Base-by-base conservation (phyloP, 768 basidiomycete genomes). In the Rhizopogon vesiculosus region DNA sequence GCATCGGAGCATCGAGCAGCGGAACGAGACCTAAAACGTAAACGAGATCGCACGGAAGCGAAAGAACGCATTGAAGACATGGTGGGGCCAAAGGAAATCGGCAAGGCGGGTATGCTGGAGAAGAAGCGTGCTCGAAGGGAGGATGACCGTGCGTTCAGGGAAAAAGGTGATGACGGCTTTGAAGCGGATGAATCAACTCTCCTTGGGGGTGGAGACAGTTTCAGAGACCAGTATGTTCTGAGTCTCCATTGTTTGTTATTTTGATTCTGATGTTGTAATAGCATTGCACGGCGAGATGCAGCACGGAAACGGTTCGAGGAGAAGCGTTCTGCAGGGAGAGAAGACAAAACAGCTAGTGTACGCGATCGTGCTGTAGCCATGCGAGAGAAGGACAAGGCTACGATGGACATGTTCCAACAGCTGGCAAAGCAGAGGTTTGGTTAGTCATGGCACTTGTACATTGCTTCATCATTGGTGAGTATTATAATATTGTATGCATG, bases 321-420 rank as follows among this genome's bases (percentile, higher is more conserved):
- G 54, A 85, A 82, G 66, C 70, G 69, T 55, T 58, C 39, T 35
- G 44, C 58, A 1, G 16, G 45, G 6, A 70, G 70, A 50, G 84
- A 82, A 45, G 87, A 87, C 41, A 81, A 78, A 54, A 63, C 65
- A 4, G 74, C 76, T 28, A 78, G 70, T 1, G 66, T 76, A 12
- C 79, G 83, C 42, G 91, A 94, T 65, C 81, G 88, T 54, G 76
- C 80, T 0, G 75, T 64, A 22, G 84, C 80, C 5, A 75, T 84
- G 56, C 84, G 80, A 62, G 85, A 88, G 65, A 94, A 91, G 66
- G 93, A 97, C 64, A 86, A 85, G 68, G 89, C 85, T 16, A 97
- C 93, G 0, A 98, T 98, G 92, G 92, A 92, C 55, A 95, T 94
- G 93, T 93, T 97, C 71, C 90, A 90, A 71, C 84, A 87, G 61